phyloP scores from a whole-genome alignment of 345 rosid genomes.

The Citrus australasica region DNA sequence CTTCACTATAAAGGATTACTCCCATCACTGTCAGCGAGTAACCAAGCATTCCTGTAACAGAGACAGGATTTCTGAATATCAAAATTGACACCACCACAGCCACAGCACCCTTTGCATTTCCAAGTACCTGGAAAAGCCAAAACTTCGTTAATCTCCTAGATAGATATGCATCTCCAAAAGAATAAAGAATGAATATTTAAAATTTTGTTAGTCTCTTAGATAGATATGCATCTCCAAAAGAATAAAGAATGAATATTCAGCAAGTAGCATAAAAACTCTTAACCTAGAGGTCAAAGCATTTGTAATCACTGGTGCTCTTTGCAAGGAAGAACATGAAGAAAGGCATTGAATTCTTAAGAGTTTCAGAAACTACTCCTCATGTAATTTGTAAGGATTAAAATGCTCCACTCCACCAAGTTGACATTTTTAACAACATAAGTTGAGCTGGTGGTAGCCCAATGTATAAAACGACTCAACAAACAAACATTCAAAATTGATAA shows the following conservation, averaged over 20 bases:
- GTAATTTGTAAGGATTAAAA: neutral
- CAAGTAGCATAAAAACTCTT: neutral
- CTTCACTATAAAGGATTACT: conserved; percentile 95
- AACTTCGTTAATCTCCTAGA: neutral
- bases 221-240: neutral
- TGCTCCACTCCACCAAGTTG: neutral
- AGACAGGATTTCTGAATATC: conserved; percentile 92
- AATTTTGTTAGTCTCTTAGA: neutral
- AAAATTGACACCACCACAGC: conserved; percentile 96
- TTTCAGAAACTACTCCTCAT: neutral
- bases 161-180: neutral
- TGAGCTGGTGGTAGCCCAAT: neutral
- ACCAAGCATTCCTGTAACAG: conserved; percentile 98
- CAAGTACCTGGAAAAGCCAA: conserved; percentile 66
- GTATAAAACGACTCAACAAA: neutral
- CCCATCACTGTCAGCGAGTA: conserved; percentile 87
- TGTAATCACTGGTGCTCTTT: neutral
- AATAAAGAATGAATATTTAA: neutral
- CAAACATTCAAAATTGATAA: neutral
- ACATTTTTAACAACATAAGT: neutral
- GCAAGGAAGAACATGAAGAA: neutral
- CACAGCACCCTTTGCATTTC: conserved; percentile 98
- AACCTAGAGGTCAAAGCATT: neutral
- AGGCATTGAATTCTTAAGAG: neutral
- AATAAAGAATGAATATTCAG: neutral